Conservation (phyloP, 129 eudicot species). For the Cynara cardunculus region DNA sequence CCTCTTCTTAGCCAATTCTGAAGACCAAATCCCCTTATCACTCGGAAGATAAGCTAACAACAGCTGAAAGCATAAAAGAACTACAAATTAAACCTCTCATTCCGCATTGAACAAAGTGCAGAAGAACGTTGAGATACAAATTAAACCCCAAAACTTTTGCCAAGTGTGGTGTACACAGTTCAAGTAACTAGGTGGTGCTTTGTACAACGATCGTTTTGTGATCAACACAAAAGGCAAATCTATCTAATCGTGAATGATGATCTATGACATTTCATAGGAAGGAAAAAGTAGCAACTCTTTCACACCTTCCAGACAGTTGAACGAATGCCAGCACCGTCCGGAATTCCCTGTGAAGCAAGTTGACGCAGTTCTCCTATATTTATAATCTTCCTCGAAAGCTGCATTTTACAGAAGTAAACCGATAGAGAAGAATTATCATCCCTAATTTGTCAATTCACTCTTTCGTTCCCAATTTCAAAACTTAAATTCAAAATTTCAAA, state of each 20-base stretch:
- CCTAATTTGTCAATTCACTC: neutral
- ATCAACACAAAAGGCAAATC: neutral
- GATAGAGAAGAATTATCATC: neutral
- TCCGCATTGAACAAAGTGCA: neutral
- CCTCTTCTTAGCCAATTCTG: conserved; percentile 76
- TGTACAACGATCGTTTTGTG: neutral
- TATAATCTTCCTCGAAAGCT: conserved; percentile 70
- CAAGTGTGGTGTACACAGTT: neutral
- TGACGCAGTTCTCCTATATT: conserved; percentile 65
- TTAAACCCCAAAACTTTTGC: neutral
- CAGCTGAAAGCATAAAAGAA: conserved; percentile 44
- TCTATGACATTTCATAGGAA: conserved; percentile 1
- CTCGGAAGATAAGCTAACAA: conserved; percentile 65
- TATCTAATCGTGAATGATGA: neutral
- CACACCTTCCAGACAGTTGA: conserved; percentile 76
- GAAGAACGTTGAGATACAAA: neutral
- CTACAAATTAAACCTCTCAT: neutral
- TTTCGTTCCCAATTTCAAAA: neutral
- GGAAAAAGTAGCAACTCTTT: neutral
- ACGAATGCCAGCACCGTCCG: conserved; percentile 74
- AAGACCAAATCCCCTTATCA: conserved; percentile 65
- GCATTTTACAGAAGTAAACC: neutral
- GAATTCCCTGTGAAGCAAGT: conserved; percentile 68
- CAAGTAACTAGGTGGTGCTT: neutral
- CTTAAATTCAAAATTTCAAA: neutral